Conservation (phyloP, 2,329 filamentous ascomycete genomes). For the Zarea fungicola region DNA sequence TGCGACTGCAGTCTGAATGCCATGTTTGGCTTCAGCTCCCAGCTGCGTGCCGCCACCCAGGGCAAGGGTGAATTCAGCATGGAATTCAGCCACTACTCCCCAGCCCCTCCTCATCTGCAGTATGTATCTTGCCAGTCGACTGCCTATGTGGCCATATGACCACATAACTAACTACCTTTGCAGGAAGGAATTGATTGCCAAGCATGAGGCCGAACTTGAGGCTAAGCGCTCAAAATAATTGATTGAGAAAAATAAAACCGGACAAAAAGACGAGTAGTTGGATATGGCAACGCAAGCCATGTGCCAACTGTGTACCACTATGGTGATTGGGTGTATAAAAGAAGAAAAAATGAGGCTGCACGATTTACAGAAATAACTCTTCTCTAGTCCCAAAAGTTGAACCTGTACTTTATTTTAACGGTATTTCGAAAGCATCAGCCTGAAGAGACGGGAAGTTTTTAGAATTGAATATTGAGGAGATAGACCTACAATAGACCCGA, state of each 20-base stretch:
- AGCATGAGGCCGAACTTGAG: conserved; percentile 54
- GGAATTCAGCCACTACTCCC: conserved; percentile 96
- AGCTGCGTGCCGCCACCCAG: conserved; percentile 88
- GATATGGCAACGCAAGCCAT: background rate
- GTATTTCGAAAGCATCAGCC: background rate
- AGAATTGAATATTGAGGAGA: conserved; percentile 4
- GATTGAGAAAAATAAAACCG: background rate
- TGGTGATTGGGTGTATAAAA: conserved; percentile 8
- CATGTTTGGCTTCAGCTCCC: conserved; percentile 96
- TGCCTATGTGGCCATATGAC: too few species aligned
- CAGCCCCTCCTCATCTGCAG: conserved; percentile 85
- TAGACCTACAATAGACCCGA: conserved; percentile 10
- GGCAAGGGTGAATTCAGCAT: conserved; percentile 98
- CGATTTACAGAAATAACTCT: conserved; percentile 10
- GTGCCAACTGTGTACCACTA: background rate
- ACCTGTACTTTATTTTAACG: conserved; percentile 4
- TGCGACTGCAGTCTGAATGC: conserved; percentile 91
- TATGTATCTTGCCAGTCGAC: too few species aligned
- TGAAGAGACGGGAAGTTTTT: background rate
- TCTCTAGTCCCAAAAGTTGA: conserved; percentile 7
- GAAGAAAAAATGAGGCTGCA: background rate
- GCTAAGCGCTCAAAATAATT: conserved; percentile 50
- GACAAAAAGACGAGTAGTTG: background rate
- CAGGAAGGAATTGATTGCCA: conserved; percentile 55
- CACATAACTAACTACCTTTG: too few species aligned